Evolutionary conservation across 1,284 basidiomycete species (phyloP).

Genomic region (Ceratobasidium sp.): DNA sequence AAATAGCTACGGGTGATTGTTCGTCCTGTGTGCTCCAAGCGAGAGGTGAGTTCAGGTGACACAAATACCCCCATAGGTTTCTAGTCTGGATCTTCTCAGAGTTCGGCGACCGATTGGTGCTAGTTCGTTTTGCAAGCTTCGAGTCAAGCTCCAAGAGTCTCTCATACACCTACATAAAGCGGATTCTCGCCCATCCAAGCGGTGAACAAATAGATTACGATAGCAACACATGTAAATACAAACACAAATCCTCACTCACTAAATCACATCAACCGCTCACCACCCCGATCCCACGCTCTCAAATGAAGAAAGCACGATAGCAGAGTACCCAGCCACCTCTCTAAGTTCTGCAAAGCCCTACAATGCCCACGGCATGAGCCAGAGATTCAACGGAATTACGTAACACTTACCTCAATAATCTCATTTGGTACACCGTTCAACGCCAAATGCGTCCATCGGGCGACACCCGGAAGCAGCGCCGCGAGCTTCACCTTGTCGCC

Average conservation of each 20-base stretch:
- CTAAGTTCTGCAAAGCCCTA: conserved; percentile 59
- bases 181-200: too few relatives aligned
- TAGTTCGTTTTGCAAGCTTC: too few relatives aligned
- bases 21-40: too few relatives aligned
- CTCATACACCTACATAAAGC: too few relatives aligned
- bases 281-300: conserved; percentile 47
- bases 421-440: conserved; percentile 81
- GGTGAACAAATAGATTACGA: conserved; percentile 15
- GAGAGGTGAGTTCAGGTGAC: too few relatives aligned
- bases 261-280: background rate
- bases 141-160: too few relatives aligned
- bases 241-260: conserved; percentile 13
- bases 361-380: conserved; percentile 32
- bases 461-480: conserved; percentile 78
- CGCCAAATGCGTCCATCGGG: conserved; percentile 78
- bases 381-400: background rate
- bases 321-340: conserved; percentile 62
- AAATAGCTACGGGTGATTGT: too few relatives aligned
- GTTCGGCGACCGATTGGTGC: too few relatives aligned
- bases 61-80: too few relatives aligned
- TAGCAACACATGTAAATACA: conserved; percentile 11
- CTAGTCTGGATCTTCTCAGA: too few relatives aligned
- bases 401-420: conserved; percentile 76
- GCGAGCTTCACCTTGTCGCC: conserved; percentile 72
- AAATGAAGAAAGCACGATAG: conserved; percentile 62